Conservation (phyloP, 2,329 filamentous ascomycete genomes). For the Neocatenulostroma microsporum region DNA sequence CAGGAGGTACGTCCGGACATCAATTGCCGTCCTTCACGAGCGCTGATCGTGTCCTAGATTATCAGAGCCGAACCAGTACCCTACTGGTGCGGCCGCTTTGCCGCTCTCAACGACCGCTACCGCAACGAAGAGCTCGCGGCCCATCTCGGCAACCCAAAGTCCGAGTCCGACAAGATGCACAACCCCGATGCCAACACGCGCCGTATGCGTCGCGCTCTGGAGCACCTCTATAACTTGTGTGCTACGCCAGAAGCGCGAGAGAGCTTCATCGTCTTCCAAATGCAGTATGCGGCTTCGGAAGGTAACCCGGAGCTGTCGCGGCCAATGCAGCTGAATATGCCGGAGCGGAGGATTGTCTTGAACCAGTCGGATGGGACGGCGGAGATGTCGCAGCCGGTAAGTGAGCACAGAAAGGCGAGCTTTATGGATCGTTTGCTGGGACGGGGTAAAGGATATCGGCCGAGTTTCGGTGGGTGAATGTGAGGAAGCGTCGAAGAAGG, state of each 20-base stretch:
- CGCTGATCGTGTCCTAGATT: slow-evolving; percentile 10
- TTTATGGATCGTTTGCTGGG: slow-evolving; percentile 31
- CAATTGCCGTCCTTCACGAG: background rate
- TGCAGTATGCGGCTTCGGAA: slow-evolving; percentile 18
- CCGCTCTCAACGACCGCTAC: slow-evolving; percentile 49
- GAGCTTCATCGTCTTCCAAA: slow-evolving; percentile 25
- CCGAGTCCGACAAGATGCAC: slow-evolving; percentile 24
- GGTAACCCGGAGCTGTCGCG: slow-evolving; percentile 18
- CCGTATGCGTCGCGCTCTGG: slow-evolving; percentile 24
- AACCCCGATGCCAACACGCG: slow-evolving; percentile 19
- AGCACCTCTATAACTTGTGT: slow-evolving; percentile 22
- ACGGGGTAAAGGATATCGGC: slow-evolving; percentile 16
- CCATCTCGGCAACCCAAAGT: slow-evolving; percentile 15
- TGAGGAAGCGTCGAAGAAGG: too few relatives aligned
- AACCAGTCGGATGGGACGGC: slow-evolving; percentile 5
- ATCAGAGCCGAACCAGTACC: slow-evolving; percentile 31
- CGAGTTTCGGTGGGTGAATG: too few relatives aligned
- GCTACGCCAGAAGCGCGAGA: slow-evolving; percentile 23
- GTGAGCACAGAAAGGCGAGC: slow-evolving; percentile 21
- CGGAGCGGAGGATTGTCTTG: slow-evolving; percentile 10
- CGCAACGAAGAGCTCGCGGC: slow-evolving; percentile 39
- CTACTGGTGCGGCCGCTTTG: slow-evolving; percentile 59
- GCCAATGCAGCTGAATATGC: slow-evolving; percentile 14
- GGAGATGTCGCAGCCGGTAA: slow-evolving; percentile 6
- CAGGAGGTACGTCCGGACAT: background rate